These are phyloP conservation scores for Calonectria honghensis DNA, from an alignment of 2,329 filamentous ascomycete species.

Conservation along the genomic window DNA sequence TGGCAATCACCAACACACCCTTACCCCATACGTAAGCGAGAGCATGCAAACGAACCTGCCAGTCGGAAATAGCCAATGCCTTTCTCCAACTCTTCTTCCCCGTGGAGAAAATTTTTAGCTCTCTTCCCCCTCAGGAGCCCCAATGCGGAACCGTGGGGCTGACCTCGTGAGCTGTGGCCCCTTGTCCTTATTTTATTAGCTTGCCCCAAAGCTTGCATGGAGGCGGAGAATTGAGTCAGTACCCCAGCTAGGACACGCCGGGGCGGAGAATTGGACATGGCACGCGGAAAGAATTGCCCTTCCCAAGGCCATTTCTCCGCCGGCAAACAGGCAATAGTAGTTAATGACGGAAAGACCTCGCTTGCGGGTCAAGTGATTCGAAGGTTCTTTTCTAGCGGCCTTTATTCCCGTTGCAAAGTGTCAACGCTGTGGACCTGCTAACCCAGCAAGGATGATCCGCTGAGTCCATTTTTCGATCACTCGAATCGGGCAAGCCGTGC, in stretches of 20 bases:
- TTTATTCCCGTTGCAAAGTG: neutral
- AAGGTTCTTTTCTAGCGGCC: slow-evolving; percentile 11
- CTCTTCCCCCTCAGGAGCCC: slow-evolving; percentile 24
- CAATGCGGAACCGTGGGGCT: slow-evolving; percentile 38
- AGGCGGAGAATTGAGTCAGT: slow-evolving; percentile 42
- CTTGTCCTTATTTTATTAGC: slow-evolving; percentile 21
- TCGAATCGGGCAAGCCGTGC: slow-evolving; percentile 1
- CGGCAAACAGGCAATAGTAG: neutral
- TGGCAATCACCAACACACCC: slow-evolving; percentile 6
- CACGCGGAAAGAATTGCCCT: neutral
- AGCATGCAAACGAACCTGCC: neutral
- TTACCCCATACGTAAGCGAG: slow-evolving; percentile 10
- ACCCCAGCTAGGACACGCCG: neutral
- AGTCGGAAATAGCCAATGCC: neutral
- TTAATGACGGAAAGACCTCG: neutral
- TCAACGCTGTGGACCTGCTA: slow-evolving; percentile 22
- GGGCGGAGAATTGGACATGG: slow-evolving; percentile 32
- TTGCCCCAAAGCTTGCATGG: neutral
- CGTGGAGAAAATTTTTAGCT: slow-evolving; percentile 42
- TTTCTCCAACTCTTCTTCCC: slow-evolving; percentile 30
- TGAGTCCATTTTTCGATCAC: slow-evolving; percentile 16
- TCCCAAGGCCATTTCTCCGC: slow-evolving; percentile 28
- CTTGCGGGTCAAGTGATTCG: slow-evolving; percentile 31
- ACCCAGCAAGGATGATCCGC: slow-evolving; percentile 2
- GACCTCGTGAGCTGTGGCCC: slow-evolving; percentile 30